Evolutionary conservation across 2,329 filamentous ascomycete species (phyloP).

Genomic region (Fusarium equiseti): DNA sequence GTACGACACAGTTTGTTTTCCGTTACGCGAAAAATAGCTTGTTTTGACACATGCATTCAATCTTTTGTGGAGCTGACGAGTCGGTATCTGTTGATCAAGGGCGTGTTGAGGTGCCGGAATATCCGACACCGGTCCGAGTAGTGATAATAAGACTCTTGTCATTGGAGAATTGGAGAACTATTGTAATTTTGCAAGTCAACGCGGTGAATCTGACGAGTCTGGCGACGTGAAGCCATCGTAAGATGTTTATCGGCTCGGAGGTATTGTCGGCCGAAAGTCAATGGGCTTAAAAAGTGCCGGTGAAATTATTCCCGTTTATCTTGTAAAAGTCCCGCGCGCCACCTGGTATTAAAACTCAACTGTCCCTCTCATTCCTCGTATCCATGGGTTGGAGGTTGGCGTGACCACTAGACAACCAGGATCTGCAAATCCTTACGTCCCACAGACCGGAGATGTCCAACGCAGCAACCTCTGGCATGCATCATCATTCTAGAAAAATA

Average conservation of each 20-base stretch:
- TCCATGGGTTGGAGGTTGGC: background rate
- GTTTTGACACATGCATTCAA: slow-evolving; percentile 36
- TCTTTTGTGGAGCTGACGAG: slow-evolving; percentile 23
- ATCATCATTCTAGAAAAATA: slow-evolving; percentile 17
- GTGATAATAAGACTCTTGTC: background rate
- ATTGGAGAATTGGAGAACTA: slow-evolving; percentile 16
- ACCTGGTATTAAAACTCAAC: background rate
- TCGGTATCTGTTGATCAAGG: slow-evolving; percentile 25
- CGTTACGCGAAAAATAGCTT: slow-evolving; percentile 39
- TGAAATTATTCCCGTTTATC: slow-evolving; percentile 6
- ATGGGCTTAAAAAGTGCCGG: background rate
- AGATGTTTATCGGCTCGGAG: slow-evolving; percentile 13
- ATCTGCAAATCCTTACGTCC: background rate
- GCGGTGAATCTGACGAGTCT: background rate
- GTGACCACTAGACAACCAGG: background rate
- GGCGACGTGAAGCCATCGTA: slow-evolving; percentile 2
- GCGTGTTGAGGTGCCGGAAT: slow-evolving; percentile 3
- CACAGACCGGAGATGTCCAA: background rate
- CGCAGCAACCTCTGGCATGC: background rate
- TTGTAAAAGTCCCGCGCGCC: background rate
- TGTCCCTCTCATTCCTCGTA: background rate
- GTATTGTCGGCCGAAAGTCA: background rate
- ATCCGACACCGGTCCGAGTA: slow-evolving; percentile 25
- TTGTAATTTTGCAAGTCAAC: slow-evolving; percentile 2
- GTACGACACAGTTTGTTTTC: slow-evolving; percentile 10